A percentile compares a stretch with the other conserved stretches of the same genome.
Evolutionary conservation across 805 yeast genomes (phyloP).

Genomic region (Candida broadrunensis): DNA sequence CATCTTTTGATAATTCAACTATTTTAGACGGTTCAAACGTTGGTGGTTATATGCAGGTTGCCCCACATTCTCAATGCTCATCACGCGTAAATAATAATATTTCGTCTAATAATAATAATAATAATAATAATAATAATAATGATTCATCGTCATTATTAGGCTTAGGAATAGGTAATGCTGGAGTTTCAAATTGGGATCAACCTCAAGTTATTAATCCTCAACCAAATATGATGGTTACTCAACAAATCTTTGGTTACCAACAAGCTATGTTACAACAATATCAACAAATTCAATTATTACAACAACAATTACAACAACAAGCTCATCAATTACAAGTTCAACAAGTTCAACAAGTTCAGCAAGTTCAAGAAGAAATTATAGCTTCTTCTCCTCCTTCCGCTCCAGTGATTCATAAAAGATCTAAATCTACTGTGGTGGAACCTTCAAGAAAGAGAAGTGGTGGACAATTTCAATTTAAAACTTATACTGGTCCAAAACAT

Average conservation of each 20-base stretch:
- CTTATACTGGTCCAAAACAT: slow-evolving; percentile 18
- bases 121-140: no score
- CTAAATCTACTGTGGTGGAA: background rate
- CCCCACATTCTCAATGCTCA: background rate
- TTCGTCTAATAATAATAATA: no score
- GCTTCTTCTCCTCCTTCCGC: slow-evolving; percentile 1
- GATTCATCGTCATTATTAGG: slow-evolving; percentile 12
- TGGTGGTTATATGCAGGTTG: slow-evolving; percentile 10
- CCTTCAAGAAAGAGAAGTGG: slow-evolving; percentile 9
- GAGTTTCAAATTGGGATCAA: slow-evolving; percentile 13
- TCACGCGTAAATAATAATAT: background rate
- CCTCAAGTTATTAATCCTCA: slow-evolving; percentile 2
- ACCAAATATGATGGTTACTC: slow-evolving; percentile 3
- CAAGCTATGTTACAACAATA: slow-evolving; percentile 21
- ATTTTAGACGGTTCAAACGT: slow-evolving; percentile 1
- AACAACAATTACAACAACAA: slow-evolving; percentile 21
- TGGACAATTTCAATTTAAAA: slow-evolving; percentile 15
- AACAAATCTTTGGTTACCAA: slow-evolving; percentile 13
- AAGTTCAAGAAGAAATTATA: slow-evolving; percentile 6
- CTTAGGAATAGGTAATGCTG: slow-evolving; percentile 27
- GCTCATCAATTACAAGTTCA: slow-evolving; percentile 8
- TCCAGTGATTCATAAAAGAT: slow-evolving; percentile 13
- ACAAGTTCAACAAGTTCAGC: slow-evolving; percentile 8
- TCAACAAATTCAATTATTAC: slow-evolving; percentile 20
- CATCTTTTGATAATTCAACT: slow-evolving; percentile 8